These are phyloP conservation scores for Alternaria ventricosa DNA, from an alignment of 2,329 filamentous ascomycete species.

Conservation along the genomic window DNA sequence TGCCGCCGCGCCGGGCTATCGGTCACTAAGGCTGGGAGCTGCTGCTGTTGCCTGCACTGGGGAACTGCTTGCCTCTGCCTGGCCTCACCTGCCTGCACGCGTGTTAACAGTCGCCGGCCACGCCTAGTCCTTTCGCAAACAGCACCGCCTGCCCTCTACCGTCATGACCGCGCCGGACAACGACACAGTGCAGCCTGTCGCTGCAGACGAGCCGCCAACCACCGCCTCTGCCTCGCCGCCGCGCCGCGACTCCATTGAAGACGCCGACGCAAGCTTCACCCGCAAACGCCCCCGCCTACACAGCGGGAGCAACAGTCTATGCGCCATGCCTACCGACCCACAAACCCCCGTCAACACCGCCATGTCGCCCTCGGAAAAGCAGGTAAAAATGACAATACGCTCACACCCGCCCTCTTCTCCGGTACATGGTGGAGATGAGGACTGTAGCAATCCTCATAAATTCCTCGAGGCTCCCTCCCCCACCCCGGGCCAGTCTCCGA, in stretches of 20 bases:
- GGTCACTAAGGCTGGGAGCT: slow-evolving; percentile 31
- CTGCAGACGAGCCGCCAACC: slow-evolving; percentile 40
- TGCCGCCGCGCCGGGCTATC: slow-evolving; percentile 27
- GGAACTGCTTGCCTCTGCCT: slow-evolving; percentile 30
- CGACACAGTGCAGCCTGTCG: slow-evolving; percentile 43
- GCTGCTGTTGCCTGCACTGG: slow-evolving; percentile 32
- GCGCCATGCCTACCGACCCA: slow-evolving; percentile 40
- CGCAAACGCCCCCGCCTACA: slow-evolving; percentile 55
- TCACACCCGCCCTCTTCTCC: slow-evolving; percentile 41
- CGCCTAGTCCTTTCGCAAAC: slow-evolving; percentile 26
- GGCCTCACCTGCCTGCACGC: slow-evolving; percentile 24
- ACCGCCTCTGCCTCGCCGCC: slow-evolving; percentile 43
- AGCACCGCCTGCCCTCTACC: slow-evolving; percentile 20
- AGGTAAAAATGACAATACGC: slow-evolving; percentile 51
- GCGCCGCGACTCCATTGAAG: slow-evolving; percentile 53
- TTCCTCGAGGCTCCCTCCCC: slow-evolving; percentile 10
- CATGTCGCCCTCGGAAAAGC: slow-evolving; percentile 26
- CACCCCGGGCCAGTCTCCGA: slow-evolving; percentile 14
- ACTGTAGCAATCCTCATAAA: slow-evolving; percentile 15
- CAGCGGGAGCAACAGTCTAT: slow-evolving; percentile 43
- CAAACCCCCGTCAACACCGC: slow-evolving; percentile 18
- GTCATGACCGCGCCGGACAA: slow-evolving; percentile 45
- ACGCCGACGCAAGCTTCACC: slow-evolving; percentile 53
- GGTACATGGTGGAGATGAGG: slow-evolving; percentile 24
- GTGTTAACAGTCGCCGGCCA: slow-evolving; percentile 20